Percentiles rank a stretch among this genome's conserved stretches.
Evolutionary conservation across 805 yeast genomes (phyloP).

Genomic region (Cyberlindnera nakhonratchasimensis): DNA sequence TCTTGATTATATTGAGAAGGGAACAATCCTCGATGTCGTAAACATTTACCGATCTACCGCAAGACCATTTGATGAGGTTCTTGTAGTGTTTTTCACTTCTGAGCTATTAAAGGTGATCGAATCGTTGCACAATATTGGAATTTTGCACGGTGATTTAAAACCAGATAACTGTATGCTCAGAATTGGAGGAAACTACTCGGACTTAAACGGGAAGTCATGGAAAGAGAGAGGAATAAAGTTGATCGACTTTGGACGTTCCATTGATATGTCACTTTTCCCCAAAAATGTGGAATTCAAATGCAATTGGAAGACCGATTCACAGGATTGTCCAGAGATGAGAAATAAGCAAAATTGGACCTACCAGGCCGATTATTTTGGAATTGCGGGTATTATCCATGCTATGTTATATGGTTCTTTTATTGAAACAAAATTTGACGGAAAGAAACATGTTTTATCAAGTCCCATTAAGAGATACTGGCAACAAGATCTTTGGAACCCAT

Average conservation of each 20-base stretch:
- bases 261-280: constrained; percentile 61
- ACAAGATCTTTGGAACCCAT: constrained; percentile 59
- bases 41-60: constrained; percentile 41
- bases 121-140: constrained; percentile 57
- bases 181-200: constrained; percentile 31
- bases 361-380: constrained; percentile 80
- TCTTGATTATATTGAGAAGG: constrained; percentile 43
- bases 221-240: constrained; percentile 53
- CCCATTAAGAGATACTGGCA: constrained; percentile 76
- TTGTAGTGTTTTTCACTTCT: constrained; percentile 59
- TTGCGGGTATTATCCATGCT: constrained; percentile 71
- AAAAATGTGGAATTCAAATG: constrained; percentile 50
- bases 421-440: constrained; percentile 35
- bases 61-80: constrained; percentile 50
- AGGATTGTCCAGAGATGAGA: constrained; percentile 72
- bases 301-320: constrained; percentile 58
- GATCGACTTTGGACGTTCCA: constrained; percentile 80
- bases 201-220: constrained; percentile 20
- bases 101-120: constrained; percentile 62
- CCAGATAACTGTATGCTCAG: constrained; percentile 84
- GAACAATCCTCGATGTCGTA: constrained; percentile 68
- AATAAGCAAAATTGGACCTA: constrained; percentile 62
- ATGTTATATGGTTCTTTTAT: constrained; percentile 70
- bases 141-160: constrained; percentile 82
- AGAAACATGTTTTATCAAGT: constrained; percentile 36